Evolutionary conservation across 148 eudicot genomes (phyloP).

Genomic region (Rhododendron simsii): DNA sequence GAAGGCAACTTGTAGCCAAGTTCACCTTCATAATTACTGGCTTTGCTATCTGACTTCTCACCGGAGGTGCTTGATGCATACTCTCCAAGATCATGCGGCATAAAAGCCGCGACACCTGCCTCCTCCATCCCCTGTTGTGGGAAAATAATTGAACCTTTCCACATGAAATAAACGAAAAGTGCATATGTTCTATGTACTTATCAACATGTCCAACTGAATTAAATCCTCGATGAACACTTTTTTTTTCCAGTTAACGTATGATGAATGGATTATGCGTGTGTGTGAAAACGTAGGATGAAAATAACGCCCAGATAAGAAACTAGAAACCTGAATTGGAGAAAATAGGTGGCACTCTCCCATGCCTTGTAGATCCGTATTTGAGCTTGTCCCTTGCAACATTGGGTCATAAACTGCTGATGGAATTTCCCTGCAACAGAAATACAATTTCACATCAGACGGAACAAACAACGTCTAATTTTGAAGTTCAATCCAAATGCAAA

Average conservation of each 20-base stretch:
- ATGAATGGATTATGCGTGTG: not conserved
- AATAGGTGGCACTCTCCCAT: constrained; percentile 9
- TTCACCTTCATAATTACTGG: not conserved
- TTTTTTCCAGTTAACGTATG: too few relatives aligned
- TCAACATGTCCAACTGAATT: not conserved
- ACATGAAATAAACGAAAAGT: not conserved
- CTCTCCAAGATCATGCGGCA: not conserved
- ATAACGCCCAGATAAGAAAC: not conserved
- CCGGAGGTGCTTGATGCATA: not conserved
- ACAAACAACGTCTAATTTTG: not conserved
- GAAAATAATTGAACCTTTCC: not conserved
- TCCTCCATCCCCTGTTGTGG: constrained; percentile 11
- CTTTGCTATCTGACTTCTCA: not conserved
- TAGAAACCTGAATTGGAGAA: constrained; percentile 20
- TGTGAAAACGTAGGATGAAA: too few relatives aligned
- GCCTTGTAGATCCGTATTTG: not conserved
- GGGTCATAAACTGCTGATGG: not conserved
- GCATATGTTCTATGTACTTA: not conserved
- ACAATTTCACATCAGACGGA: not conserved
- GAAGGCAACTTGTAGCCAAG: not conserved
- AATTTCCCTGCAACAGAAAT: constrained; percentile 7
- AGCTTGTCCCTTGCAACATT: constrained; percentile 16
- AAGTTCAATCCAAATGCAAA: too few relatives aligned
- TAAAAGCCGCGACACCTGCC: not conserved
- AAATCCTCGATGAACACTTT: not conserved